Evolutionary conservation across 1,284 basidiomycete genomes (phyloP).

Genomic region (Sporisorium scitamineum): DNA sequence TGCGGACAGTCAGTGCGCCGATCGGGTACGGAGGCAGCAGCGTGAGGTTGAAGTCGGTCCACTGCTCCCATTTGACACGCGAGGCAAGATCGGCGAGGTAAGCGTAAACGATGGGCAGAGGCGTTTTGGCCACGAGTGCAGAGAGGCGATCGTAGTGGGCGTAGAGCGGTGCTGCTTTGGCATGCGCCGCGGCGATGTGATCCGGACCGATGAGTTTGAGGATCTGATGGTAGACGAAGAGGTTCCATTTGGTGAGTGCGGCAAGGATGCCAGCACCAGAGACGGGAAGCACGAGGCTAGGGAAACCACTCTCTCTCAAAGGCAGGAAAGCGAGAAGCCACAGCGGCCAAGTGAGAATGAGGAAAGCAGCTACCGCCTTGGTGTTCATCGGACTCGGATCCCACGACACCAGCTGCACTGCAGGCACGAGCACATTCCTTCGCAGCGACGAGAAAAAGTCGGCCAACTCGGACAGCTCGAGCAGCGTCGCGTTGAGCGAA

Average conservation of each 20-base stretch:
- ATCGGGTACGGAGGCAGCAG: conserved; percentile 65
- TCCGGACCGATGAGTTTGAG: conserved; percentile 29
- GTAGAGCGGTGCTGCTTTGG: conserved; percentile 29
- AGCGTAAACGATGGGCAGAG: conserved; percentile 18
- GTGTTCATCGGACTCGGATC: conserved; percentile 48
- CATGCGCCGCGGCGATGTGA: conserved; percentile 16
- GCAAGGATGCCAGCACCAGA: conserved; percentile 35
- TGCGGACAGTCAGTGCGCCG: conserved; percentile 60
- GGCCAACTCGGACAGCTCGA: conserved; percentile 60
- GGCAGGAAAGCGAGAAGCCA: conserved; percentile 64
- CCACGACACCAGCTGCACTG: conserved; percentile 54
- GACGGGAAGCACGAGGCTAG: conserved; percentile 42
- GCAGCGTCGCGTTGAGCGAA: conserved; percentile 56
- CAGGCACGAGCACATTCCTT: conserved; percentile 49
- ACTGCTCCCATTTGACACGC: conserved; percentile 27
- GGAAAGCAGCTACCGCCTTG: conserved; percentile 53
- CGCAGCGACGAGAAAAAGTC: conserved; percentile 60
- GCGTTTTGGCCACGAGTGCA: conserved; percentile 20
- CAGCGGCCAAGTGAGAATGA: conserved; percentile 64
- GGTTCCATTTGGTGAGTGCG: background rate
- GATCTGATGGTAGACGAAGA: conserved; percentile 20
- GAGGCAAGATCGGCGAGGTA: conserved; percentile 4
- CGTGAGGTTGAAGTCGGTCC: conserved; percentile 42
- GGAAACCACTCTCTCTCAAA: conserved; percentile 36
- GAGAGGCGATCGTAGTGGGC: conserved; percentile 14